Evolutionary conservation across 1,284 basidiomycete species (phyloP).

Genomic region (Inonotus hispidus): DNA sequence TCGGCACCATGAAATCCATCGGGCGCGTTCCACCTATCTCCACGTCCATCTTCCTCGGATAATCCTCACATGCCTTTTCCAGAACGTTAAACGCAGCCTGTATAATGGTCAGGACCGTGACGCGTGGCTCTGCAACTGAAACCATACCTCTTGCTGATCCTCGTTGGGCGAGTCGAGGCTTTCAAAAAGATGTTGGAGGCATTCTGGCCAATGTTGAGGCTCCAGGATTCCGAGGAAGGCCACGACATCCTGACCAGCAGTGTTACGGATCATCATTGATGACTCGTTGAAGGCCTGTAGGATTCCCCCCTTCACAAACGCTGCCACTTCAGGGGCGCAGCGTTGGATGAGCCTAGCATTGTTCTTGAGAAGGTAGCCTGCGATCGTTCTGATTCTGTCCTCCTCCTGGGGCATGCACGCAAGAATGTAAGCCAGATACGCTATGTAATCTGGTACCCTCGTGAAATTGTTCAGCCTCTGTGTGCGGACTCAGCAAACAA

Average conservation of each 20-base stretch:
- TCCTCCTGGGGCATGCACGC: slow-evolving; percentile 78
- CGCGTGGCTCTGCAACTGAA: neutral
- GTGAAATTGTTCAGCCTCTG: slow-evolving; percentile 90
- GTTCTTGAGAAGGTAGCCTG: slow-evolving; percentile 97
- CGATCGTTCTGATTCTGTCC: slow-evolving; percentile 89
- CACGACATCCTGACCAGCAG: slow-evolving; percentile 87
- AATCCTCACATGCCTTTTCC: slow-evolving; percentile 96
- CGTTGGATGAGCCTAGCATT: slow-evolving; percentile 71
- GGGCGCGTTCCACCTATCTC: slow-evolving; percentile 84
- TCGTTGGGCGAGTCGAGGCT: slow-evolving; percentile 70
- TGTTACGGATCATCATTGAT: slow-evolving; percentile 83
- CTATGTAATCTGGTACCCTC: slow-evolving; percentile 89
- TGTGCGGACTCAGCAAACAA: slow-evolving; percentile 18
- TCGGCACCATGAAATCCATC: slow-evolving; percentile 92
- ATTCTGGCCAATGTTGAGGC: slow-evolving; percentile 90
- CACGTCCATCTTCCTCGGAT: slow-evolving; percentile 91
- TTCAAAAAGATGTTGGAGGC: slow-evolving; percentile 75
- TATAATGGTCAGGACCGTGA: neutral
- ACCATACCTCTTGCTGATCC: slow-evolving; percentile 79
- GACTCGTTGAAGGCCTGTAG: slow-evolving; percentile 77
- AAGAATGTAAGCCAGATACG: slow-evolving; percentile 94
- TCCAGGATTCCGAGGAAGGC: slow-evolving; percentile 81
- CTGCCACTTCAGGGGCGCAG: slow-evolving; percentile 60
- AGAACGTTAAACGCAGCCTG: slow-evolving; percentile 94
- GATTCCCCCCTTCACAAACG: slow-evolving; percentile 80